Evolutionary conservation across 208 protist genomes (phyloP).

Genomic region (Leishmania guyanensis): DNA sequence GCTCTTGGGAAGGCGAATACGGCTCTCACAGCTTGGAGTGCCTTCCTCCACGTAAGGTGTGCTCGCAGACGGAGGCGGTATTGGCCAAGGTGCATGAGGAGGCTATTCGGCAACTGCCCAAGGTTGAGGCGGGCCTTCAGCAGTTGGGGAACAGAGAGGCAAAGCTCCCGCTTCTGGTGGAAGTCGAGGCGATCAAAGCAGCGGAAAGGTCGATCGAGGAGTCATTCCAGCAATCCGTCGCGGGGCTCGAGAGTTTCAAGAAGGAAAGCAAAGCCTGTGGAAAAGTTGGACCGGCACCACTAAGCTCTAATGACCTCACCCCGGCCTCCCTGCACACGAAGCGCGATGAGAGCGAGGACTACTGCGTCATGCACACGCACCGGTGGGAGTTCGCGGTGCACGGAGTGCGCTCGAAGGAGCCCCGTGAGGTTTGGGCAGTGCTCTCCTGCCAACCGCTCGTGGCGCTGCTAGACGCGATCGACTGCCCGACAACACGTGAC

Average conservation of each 20-base stretch:
- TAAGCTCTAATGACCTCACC: conserved; percentile 33
- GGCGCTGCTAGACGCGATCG: conserved; percentile 71
- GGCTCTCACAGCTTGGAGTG: conserved; percentile 18
- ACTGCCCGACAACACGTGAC: conserved; percentile 37
- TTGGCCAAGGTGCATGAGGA: conserved; percentile 46
- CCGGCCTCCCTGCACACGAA: conserved; percentile 32
- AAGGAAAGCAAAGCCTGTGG: conserved; percentile 5
- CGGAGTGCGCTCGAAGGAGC: conserved; percentile 31
- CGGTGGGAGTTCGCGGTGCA: conserved; percentile 76
- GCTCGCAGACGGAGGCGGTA: conserved; percentile 61
- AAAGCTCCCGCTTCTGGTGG: conserved; percentile 59
- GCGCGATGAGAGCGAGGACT: conserved; percentile 58
- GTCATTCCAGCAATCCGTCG: conserved; percentile 27
- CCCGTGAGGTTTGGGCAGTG: conserved; percentile 67
- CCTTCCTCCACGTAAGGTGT: conserved; percentile 49
- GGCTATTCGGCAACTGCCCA: conserved; percentile 52
- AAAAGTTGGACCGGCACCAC: neutral
- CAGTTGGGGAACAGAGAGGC: conserved; percentile 32
- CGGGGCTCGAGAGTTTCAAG: conserved; percentile 36
- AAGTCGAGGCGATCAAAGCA: conserved; percentile 48
- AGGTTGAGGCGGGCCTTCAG: conserved; percentile 31
- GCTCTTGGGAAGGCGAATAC: conserved; percentile 21
- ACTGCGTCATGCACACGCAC: conserved; percentile 76
- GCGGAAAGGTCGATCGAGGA: conserved; percentile 28
- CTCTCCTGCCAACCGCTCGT: conserved; percentile 76